Evolutionary conservation across 2,329 filamentous ascomycete genomes (phyloP), one percentile per base, ranked within the genome.

Genomic region (Ceratocystis albifundus): DNA sequence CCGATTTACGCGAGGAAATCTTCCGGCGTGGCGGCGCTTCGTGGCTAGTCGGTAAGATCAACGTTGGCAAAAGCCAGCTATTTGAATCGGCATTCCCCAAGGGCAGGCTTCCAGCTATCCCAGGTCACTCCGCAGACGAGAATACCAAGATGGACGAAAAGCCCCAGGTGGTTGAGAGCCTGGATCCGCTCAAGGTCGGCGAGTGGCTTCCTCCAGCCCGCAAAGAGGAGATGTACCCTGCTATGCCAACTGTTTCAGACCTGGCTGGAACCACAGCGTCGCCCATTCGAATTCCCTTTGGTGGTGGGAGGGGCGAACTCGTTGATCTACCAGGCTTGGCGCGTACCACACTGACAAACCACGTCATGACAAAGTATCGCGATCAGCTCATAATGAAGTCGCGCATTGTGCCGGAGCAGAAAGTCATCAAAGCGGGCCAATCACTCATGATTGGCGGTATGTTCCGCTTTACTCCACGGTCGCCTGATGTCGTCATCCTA

Each of bases 31-130:
- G 90, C 3, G 93, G 93, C 3, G 94, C 87, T 17, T 87, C 89
- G 17, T 99, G 94, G 93, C 87, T 99, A 80, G 88, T 99, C 2
- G 94, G 94, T n/a, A 97, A 96, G 75, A 90, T 91, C 69, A 99
- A 99, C 73, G 95, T 97, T 1, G 95, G 94, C 28, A 99, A 99
- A 76, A 97, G 93, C 71, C 88, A 88, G 72, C 82, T 99, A 1
- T 96, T 97, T 68, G 87, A 94, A 71, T 83, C 86, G 3, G 85
- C 96, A 6, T 96, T 92, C 72, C 93, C 95, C 3, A 93, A 88
- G 79, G 86, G 85, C 30, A 66, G 68, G 15, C 20, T 68, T n/a
- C 41, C 67, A 17, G 44, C 15, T 6, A 32, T 41, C 4, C 10
- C 44, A 8, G 25, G n/a, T 4, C 25, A 25, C 10, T 12, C 36